Percentiles rank a stretch among this genome's conserved stretches.
Conservation (phyloP, 2,329 filamentous ascomycete species). For the Aureobasidium subglaciale region DNA sequence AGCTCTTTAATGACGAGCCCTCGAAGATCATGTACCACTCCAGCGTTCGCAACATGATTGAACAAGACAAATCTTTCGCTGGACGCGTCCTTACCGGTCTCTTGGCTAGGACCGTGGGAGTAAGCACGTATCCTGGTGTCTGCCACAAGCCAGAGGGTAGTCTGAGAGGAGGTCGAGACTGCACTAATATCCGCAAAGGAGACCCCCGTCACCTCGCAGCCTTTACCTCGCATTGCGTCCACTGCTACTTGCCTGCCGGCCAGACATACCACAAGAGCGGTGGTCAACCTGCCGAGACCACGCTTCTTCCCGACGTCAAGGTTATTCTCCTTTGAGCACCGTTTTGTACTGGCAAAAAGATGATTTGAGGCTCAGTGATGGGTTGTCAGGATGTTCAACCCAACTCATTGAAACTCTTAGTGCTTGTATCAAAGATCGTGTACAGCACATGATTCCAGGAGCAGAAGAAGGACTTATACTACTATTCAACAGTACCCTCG, state of each 20-base stretch:
- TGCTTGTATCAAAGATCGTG: too few species aligned
- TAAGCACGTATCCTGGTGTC: not conserved
- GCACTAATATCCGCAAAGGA: not conserved
- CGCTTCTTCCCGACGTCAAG: not conserved
- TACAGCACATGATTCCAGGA: too few species aligned
- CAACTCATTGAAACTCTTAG: too few species aligned
- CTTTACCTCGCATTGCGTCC: not conserved
- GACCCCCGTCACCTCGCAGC: not conserved
- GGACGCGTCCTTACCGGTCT: not conserved
- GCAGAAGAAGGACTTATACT: too few species aligned
- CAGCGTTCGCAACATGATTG: not conserved
- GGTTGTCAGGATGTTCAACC: too few species aligned
- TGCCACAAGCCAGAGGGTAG: not conserved
- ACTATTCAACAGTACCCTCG: too few species aligned
- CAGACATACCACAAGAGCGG: not conserved
- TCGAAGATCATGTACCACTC: not conserved
- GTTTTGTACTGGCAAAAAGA: too few species aligned
- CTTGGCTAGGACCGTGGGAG: not conserved
- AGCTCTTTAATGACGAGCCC: not conserved
- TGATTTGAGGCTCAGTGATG: too few species aligned
- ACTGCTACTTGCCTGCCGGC: not conserved
- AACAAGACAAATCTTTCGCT: not conserved
- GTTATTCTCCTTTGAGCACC: too few species aligned
- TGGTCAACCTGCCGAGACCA: not conserved
- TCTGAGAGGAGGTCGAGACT: not conserved